These are phyloP conservation scores for Akanthomyces muscarius DNA, from an alignment of 2,329 filamentous ascomycete genomes.

Conservation along the genomic window DNA sequence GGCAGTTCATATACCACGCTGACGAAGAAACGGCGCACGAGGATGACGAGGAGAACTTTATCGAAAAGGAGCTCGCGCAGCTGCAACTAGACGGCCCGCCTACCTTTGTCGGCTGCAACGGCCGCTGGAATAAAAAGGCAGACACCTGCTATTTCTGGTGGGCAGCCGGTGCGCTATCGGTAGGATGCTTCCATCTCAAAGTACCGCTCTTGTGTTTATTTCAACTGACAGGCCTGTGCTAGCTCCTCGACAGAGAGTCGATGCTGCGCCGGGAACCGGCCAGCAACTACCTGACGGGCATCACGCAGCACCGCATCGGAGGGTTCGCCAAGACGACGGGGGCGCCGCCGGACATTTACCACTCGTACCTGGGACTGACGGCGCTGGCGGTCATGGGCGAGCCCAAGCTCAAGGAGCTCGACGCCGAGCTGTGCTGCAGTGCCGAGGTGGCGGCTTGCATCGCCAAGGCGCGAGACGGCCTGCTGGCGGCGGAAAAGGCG, in stretches of 20 bases:
- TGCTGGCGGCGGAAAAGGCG: constrained; percentile 26
- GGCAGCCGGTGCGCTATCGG: constrained; percentile 63
- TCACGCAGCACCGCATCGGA: constrained; percentile 82
- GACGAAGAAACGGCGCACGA: constrained; percentile 42
- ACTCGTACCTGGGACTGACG: constrained; percentile 83
- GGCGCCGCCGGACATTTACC: constrained; percentile 73
- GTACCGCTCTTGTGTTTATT: not conserved
- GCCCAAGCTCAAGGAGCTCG: constrained; percentile 62
- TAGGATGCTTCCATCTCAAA: constrained; percentile 32
- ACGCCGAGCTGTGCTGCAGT: constrained; percentile 74
- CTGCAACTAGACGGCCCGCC: constrained; percentile 30
- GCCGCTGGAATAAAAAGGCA: constrained; percentile 82
- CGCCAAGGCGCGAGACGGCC: constrained; percentile 39
- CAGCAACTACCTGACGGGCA: constrained; percentile 74
- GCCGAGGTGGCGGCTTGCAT: constrained; percentile 51
- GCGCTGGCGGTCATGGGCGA: constrained; percentile 73
- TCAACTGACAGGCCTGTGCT: constrained; percentile 12
- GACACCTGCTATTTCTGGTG: constrained; percentile 98
- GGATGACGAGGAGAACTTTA: constrained; percentile 38
- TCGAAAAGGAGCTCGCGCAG: constrained; percentile 33
- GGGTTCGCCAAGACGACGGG: constrained; percentile 73
- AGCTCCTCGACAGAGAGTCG: constrained; percentile 55
- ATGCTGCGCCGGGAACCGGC: constrained; percentile 59
- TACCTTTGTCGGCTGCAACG: constrained; percentile 74
- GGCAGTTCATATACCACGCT: constrained; percentile 60